Evolutionary conservation across 2,329 filamentous ascomycete species (phyloP).

Genomic region (Colletotrichum neosansevieriae): DNA sequence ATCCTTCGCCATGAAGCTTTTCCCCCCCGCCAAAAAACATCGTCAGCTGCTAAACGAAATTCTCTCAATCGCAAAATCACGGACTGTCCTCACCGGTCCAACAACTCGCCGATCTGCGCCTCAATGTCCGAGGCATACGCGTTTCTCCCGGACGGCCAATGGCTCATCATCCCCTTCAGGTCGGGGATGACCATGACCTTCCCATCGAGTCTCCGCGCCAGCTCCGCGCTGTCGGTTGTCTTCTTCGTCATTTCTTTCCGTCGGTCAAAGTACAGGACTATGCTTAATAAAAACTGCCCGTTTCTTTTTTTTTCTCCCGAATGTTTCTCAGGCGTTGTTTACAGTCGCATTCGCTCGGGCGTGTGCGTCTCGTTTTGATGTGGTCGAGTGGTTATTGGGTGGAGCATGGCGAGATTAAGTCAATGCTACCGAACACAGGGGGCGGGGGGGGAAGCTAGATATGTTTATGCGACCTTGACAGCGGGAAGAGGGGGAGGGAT

Average conservation of each 20-base stretch:
- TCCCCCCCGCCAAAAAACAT: not conserved
- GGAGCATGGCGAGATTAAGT: conserved; percentile 38
- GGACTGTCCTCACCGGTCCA: conserved; percentile 20
- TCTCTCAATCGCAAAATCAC: not conserved
- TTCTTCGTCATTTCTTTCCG: conserved; percentile 12
- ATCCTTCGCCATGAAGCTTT: conserved; percentile 2
- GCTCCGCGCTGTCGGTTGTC: conserved; percentile 28
- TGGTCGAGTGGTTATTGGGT: conserved; percentile 19
- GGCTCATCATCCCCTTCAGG: conserved; percentile 21
- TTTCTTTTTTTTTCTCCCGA: not conserved
- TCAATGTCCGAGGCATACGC: conserved; percentile 12
- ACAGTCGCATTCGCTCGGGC: not conserved
- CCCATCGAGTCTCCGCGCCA: conserved; percentile 30
- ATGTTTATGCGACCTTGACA: conserved; percentile 9
- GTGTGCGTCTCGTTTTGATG: conserved; percentile 28
- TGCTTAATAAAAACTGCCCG: not conserved
- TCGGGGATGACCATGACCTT: conserved; percentile 32
- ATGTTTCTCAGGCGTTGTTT: not conserved
- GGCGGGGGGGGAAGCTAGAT: not conserved
- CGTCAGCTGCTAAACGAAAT: not conserved
- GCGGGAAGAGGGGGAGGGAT: conserved; percentile 6
- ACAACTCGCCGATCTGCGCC: not conserved
- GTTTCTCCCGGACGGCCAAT: conserved; percentile 36
- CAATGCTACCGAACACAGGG: conserved; percentile 27
- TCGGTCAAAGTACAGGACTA: not conserved